These are phyloP conservation scores for Ceratocystis alfenasii DNA, from an alignment of 2,329 filamentous ascomycete genomes.

Conservation along the genomic window DNA sequence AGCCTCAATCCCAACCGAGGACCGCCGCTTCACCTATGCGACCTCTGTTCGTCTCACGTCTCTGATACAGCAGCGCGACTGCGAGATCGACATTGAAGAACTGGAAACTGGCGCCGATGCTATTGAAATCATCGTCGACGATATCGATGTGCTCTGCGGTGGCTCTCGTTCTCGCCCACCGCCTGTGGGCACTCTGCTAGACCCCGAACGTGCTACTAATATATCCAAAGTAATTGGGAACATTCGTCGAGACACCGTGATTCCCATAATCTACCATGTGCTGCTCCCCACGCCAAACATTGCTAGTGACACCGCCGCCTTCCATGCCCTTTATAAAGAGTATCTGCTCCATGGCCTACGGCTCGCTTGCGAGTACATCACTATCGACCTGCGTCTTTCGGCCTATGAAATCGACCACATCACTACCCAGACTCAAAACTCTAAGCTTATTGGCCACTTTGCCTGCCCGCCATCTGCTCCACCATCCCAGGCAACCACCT, in stretches of 20 bases:
- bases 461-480: constrained; percentile 25
- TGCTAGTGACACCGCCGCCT: constrained; percentile 22
- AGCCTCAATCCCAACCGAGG: constrained; percentile 47
- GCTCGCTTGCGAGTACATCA: constrained; percentile 50
- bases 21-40: constrained; percentile 54
- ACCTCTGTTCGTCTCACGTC: constrained; percentile 49
- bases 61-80: constrained; percentile 36
- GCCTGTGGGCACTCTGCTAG: constrained; percentile 22
- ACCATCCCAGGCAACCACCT: constrained; percentile 30
- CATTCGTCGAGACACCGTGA: constrained; percentile 50
- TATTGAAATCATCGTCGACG: constrained; percentile 45
- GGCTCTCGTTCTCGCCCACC: constrained; percentile 14
- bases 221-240: constrained; percentile 48
- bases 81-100: constrained; percentile 46
- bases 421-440: constrained; percentile 39
- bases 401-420: constrained; percentile 40
- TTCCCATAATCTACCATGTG: constrained; percentile 46
- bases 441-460: constrained; percentile 50
- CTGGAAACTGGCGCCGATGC: constrained; percentile 56
- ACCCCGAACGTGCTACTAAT: constrained; percentile 33
- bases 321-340: constrained; percentile 37
- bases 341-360: constrained; percentile 49
- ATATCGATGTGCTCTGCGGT: constrained; percentile 19
- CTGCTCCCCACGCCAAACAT: constrained; percentile 27
- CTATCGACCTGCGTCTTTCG: constrained; percentile 48